These are phyloP conservation scores for Aspergillus clavatus DNA, from an alignment of 2,329 filamentous ascomycete genomes.

Conservation along the genomic window DNA sequence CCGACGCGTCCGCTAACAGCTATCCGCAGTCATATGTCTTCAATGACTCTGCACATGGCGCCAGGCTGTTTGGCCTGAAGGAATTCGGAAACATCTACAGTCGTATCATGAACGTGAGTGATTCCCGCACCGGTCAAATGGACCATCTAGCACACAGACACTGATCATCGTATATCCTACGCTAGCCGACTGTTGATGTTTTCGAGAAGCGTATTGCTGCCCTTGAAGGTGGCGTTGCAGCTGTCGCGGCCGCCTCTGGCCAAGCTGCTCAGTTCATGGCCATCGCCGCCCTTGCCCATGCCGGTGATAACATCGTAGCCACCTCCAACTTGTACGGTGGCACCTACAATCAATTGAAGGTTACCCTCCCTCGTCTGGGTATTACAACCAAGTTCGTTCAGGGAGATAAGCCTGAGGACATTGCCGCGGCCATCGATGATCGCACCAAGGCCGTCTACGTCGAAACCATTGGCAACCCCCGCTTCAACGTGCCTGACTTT, in stretches of 20 bases:
- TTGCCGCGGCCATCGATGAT: conserved; percentile 79
- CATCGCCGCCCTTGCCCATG: conserved; percentile 74
- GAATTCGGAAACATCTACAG: conserved; percentile 98
- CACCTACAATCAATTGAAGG: conserved; percentile 97
- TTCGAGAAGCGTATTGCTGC: conserved; percentile 97
- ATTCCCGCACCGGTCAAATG: background rate
- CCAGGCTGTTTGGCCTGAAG: conserved; percentile 91
- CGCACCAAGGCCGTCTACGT: conserved; percentile 89
- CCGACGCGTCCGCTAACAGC: background rate
- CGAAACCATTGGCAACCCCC: conserved; percentile 89
- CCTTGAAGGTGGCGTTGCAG: conserved; percentile 84
- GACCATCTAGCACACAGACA: background rate
- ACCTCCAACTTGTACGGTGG: conserved; percentile 90
- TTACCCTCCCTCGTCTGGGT: conserved; percentile 78
- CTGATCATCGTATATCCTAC: background rate
- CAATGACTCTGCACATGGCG: conserved; percentile 93
- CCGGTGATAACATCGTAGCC: conserved; percentile 88
- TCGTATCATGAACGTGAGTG: conserved; percentile 82
- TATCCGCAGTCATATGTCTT: conserved; percentile 71
- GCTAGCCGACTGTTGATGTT: conserved; percentile 82
- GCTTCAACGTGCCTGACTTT: conserved; percentile 88
- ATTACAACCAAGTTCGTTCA: conserved; percentile 83
- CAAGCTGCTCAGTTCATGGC: conserved; percentile 92
- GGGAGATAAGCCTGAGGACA: conserved; percentile 73
- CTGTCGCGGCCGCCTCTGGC: conserved; percentile 77